Percentiles rank a stretch among this genome's conserved stretches.
phyloP scores from a whole-genome alignment of 306 rosid species.

The Mimosa bimucronata region DNA sequence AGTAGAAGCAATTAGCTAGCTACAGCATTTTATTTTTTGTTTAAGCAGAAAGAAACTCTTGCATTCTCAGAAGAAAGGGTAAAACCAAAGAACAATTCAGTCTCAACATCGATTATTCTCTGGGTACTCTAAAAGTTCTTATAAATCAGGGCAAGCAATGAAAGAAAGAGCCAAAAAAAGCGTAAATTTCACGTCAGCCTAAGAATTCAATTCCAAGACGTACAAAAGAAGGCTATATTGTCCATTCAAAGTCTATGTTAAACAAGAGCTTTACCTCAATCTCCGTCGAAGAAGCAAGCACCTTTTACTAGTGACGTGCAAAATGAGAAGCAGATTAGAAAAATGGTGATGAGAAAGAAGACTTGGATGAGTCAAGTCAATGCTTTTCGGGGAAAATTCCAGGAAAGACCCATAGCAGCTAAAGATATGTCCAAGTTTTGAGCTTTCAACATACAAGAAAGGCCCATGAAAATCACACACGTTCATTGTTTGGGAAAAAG shows the following conservation, averaged over 20 bases:
- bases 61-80: not conserved
- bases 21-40: not conserved
- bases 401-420: not conserved
- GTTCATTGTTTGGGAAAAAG: not conserved
- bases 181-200: slow-evolving; percentile 10
- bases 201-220: slow-evolving; percentile 25
- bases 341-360: not conserved
- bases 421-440: not conserved
- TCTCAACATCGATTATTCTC: not conserved
- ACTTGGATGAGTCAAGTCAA: not conserved
- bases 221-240: not conserved
- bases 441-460: not conserved
- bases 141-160: not conserved
- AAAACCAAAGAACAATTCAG: not conserved
- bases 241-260: slow-evolving; percentile 31
- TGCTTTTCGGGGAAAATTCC: not conserved
- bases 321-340: slow-evolving; percentile 15
- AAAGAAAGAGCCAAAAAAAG: not conserved
- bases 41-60: not conserved
- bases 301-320: not conserved
- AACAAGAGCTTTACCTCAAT: slow-evolving; percentile 1
- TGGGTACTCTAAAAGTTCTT: not conserved
- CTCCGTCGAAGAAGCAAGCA: not conserved
- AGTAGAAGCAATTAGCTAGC: not conserved
- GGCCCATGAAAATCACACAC: not conserved